Evolutionary conservation across 164 flowering plant species (phyloP), one percentile per base, ranked within the genome.

Genomic region (Umbellularia californica): DNA sequence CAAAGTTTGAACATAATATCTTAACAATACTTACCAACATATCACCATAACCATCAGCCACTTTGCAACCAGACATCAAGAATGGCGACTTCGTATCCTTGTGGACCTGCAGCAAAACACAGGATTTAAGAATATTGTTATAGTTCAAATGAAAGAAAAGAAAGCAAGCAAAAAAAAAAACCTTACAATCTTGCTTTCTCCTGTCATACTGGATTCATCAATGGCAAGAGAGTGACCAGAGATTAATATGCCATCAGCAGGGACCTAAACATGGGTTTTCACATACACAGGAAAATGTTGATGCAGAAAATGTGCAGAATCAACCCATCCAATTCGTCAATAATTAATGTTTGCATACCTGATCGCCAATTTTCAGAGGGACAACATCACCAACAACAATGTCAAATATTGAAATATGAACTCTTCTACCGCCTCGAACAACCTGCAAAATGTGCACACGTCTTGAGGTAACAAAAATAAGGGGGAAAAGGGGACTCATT

Each of bases 181-280:
- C 30, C 90, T 80, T 80, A 96, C 99, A 78, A 92, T 92, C 78
- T 94, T 92, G 87, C 97, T 91, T 85, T 96, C 98, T 71, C 99
- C 99, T 23, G 99, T 96, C 99, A 96, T 96, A 81, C 99, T 94
- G 70, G 99, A 96, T 83, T 96, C 99, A 83, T 96, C 99, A 75
- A 96, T 79, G 11, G 98, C 85, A 75, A 96, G 92, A 27, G 98
- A 94, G 75, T 96, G 97, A n/a, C 95, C 97, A 75, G 83, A 75
- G 35, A 92, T 84, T 27, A 94, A 70, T 75, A 94, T 73, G 64
- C 99, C 99, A 90, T 93, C 99, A 75, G 97, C 94, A 62, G 98
- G 97, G 4, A 95, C 96, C 99, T 95, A 58, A 17, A 55, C 60
- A 55, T 2, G n/a, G 13, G 60, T 20, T 55, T 55, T 20, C 60